phyloP scores from a whole-genome alignment of 495 filamentous ascomycete genomes.

The Sordaria brevicollis region DNA sequence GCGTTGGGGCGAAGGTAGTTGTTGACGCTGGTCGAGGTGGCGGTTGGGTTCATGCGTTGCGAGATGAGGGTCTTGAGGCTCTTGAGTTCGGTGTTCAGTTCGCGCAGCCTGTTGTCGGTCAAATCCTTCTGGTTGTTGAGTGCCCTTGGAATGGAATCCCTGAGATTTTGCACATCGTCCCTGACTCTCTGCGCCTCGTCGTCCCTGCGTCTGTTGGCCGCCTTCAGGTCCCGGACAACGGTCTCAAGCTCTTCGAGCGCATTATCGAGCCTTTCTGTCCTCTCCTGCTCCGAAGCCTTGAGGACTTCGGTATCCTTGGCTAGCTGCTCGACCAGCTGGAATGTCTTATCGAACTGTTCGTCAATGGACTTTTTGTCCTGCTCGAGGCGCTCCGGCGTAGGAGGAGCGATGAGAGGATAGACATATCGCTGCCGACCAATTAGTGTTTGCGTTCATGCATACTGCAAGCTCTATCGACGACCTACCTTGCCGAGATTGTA shows the following conservation, averaged over 20 bases:
- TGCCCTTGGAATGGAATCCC: slow-evolving; percentile 76
- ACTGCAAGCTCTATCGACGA: background rate
- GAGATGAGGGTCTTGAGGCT: slow-evolving; percentile 81
- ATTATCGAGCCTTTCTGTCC: slow-evolving; percentile 74
- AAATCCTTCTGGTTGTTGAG: slow-evolving; percentile 76
- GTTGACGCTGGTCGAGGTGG: slow-evolving; percentile 24
- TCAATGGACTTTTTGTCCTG: slow-evolving; percentile 88
- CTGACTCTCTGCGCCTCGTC: slow-evolving; percentile 74
- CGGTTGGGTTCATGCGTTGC: slow-evolving; percentile 57
- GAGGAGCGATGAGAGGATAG: slow-evolving; percentile 78
- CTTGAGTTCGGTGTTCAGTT: slow-evolving; percentile 80
- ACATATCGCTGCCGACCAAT: slow-evolving; percentile 64
- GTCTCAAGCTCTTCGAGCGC: slow-evolving; percentile 75
- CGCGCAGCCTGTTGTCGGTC: slow-evolving; percentile 69
- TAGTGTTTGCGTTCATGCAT: slow-evolving; percentile 1
- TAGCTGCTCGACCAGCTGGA: slow-evolving; percentile 83
- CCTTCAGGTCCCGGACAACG: slow-evolving; percentile 71
- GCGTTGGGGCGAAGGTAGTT: slow-evolving; percentile 26
- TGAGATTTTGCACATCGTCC: slow-evolving; percentile 77
- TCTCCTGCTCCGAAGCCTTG: slow-evolving; percentile 72
- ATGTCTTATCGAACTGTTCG: slow-evolving; percentile 82
- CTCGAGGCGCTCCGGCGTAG: slow-evolving; percentile 84
- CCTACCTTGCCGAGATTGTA: slow-evolving; percentile 74
- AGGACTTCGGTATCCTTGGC: slow-evolving; percentile 78
- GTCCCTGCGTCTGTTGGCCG: slow-evolving; percentile 64